Base-by-base conservation (phyloP, 2,329 filamentous ascomycete species). In the Tolypocladium paradoxum region DNA sequence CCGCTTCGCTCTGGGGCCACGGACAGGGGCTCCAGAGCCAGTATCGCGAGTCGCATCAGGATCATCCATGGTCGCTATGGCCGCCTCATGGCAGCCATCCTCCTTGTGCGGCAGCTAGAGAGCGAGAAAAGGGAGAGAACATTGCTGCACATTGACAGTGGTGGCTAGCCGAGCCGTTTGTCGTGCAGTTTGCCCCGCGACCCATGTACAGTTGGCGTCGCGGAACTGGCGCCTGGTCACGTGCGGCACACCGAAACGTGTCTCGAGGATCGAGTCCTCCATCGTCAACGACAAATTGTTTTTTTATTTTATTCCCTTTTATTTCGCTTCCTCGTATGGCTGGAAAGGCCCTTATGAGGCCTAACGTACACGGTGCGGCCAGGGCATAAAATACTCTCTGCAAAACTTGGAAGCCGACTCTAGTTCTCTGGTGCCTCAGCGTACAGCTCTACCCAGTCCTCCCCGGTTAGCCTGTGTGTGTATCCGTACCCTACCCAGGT, bases 171-270 rank as follows among this genome's bases (percentile, higher is more conserved):
- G 16, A 37, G 20, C 8, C 9, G 11, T 20, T 22, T 1, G 24
- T 29, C 24, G 24, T n/a, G 12, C 22, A 20, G 37, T 22, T 22
- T 22, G n/a, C 37, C 38, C 38, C 22, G 38, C 38, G 38, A 45
- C 8, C 22, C 14, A 7, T 11, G 37, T 40, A 24, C 20, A 7
- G 5, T 11, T 45, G 22, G 27, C 14, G 34, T 45, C 49, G 56
- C 68, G 66, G 62, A 64, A 70, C 54, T 63, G 60, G 65, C 68
- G 62, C 68, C 67, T 61, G 49, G 61, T 71, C 68, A 71, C 68
- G 69, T 71, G 69, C 36, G 33, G 47, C 14, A 12, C 8, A 16
- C 12, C 14, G 33, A 34, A 14, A 14, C 12, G 6, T 5, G 33
- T 34, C 12, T 12, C 33, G 33, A 46, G 3, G n/a, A 37, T 4